These are phyloP conservation scores for Linum tenue DNA, from an alignment of 345 rosid genomes.

Conservation along the genomic window DNA sequence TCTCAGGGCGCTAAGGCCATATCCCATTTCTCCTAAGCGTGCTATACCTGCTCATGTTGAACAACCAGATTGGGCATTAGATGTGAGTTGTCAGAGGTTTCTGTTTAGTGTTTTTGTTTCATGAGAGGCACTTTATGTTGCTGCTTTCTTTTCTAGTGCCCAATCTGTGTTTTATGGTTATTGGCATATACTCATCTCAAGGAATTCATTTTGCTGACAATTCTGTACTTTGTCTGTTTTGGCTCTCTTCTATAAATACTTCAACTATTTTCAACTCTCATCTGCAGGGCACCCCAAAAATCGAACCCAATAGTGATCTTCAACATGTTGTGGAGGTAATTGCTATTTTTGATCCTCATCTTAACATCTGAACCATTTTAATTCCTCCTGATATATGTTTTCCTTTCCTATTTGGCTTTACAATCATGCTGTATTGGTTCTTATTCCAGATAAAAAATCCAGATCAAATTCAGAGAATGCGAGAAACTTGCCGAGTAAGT, in stretches of 20 bases:
- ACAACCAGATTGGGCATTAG: constrained; percentile 84
- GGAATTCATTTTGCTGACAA: neutral
- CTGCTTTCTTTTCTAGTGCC: neutral
- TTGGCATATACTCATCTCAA: neutral
- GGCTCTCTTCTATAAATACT: neutral
- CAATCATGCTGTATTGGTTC: constrained; percentile 6
- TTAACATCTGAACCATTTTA: neutral
- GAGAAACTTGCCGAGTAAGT: constrained; percentile 84
- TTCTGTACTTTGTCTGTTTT: neutral
- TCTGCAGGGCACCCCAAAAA: constrained; percentile 71
- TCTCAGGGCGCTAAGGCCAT: constrained; percentile 68
- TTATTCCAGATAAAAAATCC: constrained; percentile 66
- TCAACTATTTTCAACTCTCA: neutral
- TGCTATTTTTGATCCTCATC: neutral
- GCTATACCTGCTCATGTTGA: constrained; percentile 57
- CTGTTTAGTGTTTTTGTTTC: neutral
- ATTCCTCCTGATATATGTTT: neutral
- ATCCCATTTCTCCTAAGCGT: constrained; percentile 59
- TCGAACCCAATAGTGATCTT: constrained; percentile 78
- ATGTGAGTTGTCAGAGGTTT: constrained; percentile 41
- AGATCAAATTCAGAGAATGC: constrained; percentile 78
- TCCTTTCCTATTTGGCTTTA: constrained; percentile 3
- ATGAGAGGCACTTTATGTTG: neutral
- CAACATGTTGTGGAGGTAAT: constrained; percentile 83
- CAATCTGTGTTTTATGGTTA: neutral